Conservation (phyloP, 2,329 filamentous ascomycete species). For the Cercospora sp. region DNA sequence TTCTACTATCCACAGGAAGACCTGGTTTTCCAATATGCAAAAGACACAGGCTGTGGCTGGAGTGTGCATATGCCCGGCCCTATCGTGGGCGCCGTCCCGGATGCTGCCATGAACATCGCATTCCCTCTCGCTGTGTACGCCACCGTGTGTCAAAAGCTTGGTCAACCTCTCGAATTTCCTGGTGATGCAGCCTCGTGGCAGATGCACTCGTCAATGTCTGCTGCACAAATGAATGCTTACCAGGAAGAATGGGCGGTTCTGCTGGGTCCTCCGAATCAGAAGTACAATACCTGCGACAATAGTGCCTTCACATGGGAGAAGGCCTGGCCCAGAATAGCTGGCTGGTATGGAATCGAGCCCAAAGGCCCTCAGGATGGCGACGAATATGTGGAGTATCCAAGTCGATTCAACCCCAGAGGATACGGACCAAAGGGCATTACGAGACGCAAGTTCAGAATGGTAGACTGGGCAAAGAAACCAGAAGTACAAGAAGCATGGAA, state of each 20-base stretch:
- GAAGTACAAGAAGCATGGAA: conserved; percentile 52
- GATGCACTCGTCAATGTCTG: conserved; percentile 44
- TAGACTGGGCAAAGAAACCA: conserved; percentile 50
- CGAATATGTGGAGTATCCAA: conserved; percentile 30
- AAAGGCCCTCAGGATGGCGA: conserved; percentile 33
- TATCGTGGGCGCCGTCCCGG: conserved; percentile 53
- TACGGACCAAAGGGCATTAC: conserved; percentile 36
- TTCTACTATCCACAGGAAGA: conserved; percentile 61
- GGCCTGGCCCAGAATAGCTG: conserved; percentile 52
- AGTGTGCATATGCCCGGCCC: conserved; percentile 52
- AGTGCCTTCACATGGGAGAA: conserved; percentile 51
- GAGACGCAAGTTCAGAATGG: conserved; percentile 31
- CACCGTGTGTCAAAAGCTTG: conserved; percentile 47
- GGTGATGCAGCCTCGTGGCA: conserved; percentile 52
- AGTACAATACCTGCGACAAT: conserved; percentile 54
- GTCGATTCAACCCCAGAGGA: conserved; percentile 31
- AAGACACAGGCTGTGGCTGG: conserved; percentile 44
- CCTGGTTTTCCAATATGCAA: conserved; percentile 47
- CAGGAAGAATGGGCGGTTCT: conserved; percentile 55
- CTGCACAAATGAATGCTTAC: conserved; percentile 51
- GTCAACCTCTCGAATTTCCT: conserved; percentile 48
- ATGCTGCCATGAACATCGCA: conserved; percentile 54
- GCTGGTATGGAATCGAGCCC: conserved; percentile 46
- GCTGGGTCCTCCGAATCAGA: conserved; percentile 45
- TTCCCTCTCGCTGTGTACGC: conserved; percentile 55